These are phyloP conservation scores for Kokia cookei DNA, from an alignment of 441 rosid genomes.

Conservation along the genomic window DNA sequence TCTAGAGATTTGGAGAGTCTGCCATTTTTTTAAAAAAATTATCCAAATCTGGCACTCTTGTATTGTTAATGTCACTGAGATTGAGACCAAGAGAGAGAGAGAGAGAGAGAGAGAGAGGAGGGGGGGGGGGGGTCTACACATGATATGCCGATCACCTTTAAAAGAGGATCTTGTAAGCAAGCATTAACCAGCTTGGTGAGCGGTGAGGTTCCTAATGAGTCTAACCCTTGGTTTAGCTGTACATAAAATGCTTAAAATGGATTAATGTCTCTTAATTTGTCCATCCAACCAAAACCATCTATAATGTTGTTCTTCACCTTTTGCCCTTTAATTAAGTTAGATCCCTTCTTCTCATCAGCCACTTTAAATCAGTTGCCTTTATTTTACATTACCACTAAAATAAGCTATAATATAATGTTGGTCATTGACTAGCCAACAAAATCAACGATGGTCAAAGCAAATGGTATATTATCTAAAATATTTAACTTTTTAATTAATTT, in stretches of 20 bases:
- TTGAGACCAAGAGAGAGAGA: background rate
- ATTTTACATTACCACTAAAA: too few relatives aligned
- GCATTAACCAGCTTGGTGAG: constrained; percentile 17
- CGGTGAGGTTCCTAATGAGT: background rate
- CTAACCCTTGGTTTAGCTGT: background rate
- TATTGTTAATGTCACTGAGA: constrained; percentile 4
- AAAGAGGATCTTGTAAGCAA: constrained; percentile 20
- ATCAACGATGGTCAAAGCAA: too few relatives aligned
- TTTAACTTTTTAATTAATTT: too few relatives aligned
- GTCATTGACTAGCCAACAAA: too few relatives aligned
- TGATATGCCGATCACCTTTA: constrained; percentile 6
- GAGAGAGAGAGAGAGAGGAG: background rate
- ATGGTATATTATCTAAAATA: too few relatives aligned
- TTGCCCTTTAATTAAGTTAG: constrained; percentile 1
- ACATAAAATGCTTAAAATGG: background rate
- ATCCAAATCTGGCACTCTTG: too few relatives aligned
- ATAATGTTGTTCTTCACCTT: background rate
- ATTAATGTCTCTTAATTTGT: background rate
- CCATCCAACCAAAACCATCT: background rate
- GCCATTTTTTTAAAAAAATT: background rate
- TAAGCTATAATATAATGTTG: too few relatives aligned
- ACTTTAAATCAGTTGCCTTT: too few relatives aligned
- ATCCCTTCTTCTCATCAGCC: background rate
- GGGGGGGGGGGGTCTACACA: too few relatives aligned
- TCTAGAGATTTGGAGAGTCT: constrained; percentile 26